Evolutionary conservation across 2,329 filamentous ascomycete genomes (phyloP), one percentile per base, ranked within the genome.

Genomic region (Hyphodiscus sp.): DNA sequence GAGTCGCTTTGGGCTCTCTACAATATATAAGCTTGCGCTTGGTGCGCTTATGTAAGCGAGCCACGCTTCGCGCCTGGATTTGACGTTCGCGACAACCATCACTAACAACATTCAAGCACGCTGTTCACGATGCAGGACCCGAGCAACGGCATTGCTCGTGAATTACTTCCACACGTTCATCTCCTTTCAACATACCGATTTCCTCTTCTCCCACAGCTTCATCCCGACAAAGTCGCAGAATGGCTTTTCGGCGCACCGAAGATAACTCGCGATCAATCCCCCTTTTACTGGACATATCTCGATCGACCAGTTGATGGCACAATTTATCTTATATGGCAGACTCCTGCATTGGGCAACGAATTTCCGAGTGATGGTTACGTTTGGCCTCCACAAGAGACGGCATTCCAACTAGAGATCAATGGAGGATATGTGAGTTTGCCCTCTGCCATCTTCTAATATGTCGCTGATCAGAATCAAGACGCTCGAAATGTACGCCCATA

Each of bases 201-300:
- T 70, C 88, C 92, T 2, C 73, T 81, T 56, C 82, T 87, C 66
- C 82, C 83, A 49, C 80, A 82, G 50, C 77, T 95, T 61, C 82
- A 86, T 62, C 76, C 88, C 29, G 81, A 87, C 54, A 87, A 91
- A 60, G 88, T 92, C 23, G 86, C 90, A 57, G 85, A 89, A 65
- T 92, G 89, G 78, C 81, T 97, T 56, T 78, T 91, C 67, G 82
- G 85, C 65, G 91, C 91, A 41, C 89, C 91, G 9, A 86, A 89
- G 67, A 87, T 96, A 58, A 87, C 91, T 62, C 88, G 89, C 70
- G 87, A 95, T 66, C 78, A 85, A 59, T 86, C 91, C 47, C 83
- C 92, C 2, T 91, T 99, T 78, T 89, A 86, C 72, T 99, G 92
- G 92, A 91, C 87, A 45, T 96, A 92, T 69, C 81, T 97, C 53